Conservation (phyloP, 2,329 filamentous ascomycete genomes). For the Talaromyces marneffei region DNA sequence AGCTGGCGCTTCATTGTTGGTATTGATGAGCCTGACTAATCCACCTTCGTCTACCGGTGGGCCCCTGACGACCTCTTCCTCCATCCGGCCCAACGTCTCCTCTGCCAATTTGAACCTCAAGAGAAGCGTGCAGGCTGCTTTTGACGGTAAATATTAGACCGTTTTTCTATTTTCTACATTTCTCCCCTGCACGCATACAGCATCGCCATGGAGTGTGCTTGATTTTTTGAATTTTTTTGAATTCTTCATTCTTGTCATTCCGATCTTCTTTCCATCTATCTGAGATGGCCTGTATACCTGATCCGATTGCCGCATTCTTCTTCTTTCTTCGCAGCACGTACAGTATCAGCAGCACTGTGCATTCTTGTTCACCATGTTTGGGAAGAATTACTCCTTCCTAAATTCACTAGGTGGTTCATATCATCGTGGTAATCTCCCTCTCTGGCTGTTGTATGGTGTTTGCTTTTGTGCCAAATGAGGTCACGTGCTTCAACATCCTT, state of each 20-base stretch:
- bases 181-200: not conserved
- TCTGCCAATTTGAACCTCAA: slow-evolving; percentile 33
- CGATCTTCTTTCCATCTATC: slow-evolving; percentile 6
- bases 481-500: slow-evolving; percentile 4
- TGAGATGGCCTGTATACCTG: slow-evolving; percentile 11
- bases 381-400: slow-evolving; percentile 34
- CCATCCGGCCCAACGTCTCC: slow-evolving; percentile 29
- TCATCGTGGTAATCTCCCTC: slow-evolving; percentile 37
- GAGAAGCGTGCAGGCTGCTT: slow-evolving; percentile 39
- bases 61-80: slow-evolving; percentile 30
- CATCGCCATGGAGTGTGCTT: slow-evolving; percentile 5
- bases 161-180: slow-evolving; percentile 3
- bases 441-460: not conserved
- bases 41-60: slow-evolving; percentile 34
- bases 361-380: slow-evolving; percentile 31
- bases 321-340: not conserved
- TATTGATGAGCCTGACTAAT: slow-evolving; percentile 39
- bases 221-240: not conserved
- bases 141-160: slow-evolving; percentile 42
- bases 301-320: slow-evolving; percentile 3
- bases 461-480: not conserved
- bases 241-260: slow-evolving; percentile 7
- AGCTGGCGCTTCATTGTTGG: slow-evolving; percentile 3
- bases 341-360: not conserved
- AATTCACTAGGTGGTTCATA: slow-evolving; percentile 35